phyloP scores from a whole-genome alignment of 108 stramenopile genomes.

The Schizochytrium sp. region DNA sequence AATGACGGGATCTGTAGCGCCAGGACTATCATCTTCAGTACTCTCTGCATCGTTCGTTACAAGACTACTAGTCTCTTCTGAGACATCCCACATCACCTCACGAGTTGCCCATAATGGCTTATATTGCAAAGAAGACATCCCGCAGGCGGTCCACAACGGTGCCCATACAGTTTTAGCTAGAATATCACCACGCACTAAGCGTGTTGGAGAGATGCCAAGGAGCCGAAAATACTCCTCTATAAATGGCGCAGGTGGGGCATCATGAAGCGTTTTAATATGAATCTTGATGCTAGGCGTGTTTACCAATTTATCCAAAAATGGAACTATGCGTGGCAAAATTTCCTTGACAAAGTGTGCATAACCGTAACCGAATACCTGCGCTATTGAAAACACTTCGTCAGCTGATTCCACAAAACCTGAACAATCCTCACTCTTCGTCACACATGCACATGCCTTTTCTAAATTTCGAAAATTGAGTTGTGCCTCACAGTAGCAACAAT shows the following conservation, averaged over 20 bases:
- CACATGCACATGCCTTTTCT: not conserved
- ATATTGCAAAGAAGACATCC: constrained; percentile 6
- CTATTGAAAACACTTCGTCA: not conserved
- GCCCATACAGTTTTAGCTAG: not conserved
- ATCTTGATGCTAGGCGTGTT: not conserved
- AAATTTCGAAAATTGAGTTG: not conserved
- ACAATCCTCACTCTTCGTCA: not conserved
- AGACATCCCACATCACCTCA: not conserved
- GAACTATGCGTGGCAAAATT: constrained; percentile 20
- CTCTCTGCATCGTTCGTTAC: not conserved
- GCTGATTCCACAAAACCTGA: not conserved
- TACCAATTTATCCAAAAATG: not conserved
- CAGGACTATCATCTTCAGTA: too few relatives aligned
- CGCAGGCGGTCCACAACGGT: constrained; percentile 23
- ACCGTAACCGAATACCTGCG: constrained; percentile 18
- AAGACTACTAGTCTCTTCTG: not conserved
- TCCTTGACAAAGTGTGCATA: constrained; percentile 55
- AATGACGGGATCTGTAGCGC: not conserved
- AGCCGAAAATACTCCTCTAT: not conserved
- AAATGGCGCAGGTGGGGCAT: not conserved
- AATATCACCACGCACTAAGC: not conserved
- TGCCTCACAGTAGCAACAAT: constrained; percentile 45
- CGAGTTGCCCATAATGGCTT: not conserved
- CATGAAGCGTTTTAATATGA: constrained; percentile 23
- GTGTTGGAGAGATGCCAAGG: not conserved